phyloP scores from a whole-genome alignment of 352 stramenopile species.

The Saprolegnia parasitica region DNA sequence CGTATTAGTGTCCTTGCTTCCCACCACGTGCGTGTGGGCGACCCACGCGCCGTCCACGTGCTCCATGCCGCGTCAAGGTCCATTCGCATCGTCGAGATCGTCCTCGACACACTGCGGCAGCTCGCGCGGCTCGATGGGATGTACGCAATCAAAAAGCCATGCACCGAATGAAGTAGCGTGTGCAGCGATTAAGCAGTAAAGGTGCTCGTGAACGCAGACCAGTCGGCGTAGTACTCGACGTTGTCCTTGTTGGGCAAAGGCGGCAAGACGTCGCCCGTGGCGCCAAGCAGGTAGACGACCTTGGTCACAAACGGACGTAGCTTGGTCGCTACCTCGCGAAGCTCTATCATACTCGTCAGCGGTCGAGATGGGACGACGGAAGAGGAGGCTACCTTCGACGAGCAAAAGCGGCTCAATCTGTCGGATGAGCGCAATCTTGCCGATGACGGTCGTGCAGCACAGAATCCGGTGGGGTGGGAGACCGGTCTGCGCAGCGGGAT shows the following conservation, averaged over 20 bases:
- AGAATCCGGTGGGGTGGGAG: slow-evolving; percentile 69
- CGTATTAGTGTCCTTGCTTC: neutral
- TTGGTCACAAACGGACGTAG: slow-evolving; percentile 22
- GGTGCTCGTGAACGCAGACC: neutral
- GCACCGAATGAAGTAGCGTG: neutral
- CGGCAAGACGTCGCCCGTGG: neutral
- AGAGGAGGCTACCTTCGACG: slow-evolving; percentile 56
- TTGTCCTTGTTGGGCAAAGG: neutral
- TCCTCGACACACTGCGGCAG: slow-evolving; percentile 52
- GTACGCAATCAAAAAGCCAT: slow-evolving; percentile 26
- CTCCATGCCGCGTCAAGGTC: slow-evolving; percentile 53
- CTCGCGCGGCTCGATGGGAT: slow-evolving; percentile 52
- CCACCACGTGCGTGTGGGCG: neutral
- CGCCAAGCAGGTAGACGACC: slow-evolving; percentile 5
- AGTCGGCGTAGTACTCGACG: neutral
- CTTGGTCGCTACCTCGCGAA: slow-evolving; percentile 6
- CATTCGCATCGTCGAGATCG: slow-evolving; percentile 43
- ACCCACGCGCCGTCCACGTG: slow-evolving; percentile 30
- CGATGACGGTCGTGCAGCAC: slow-evolving; percentile 70
- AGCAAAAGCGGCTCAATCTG: slow-evolving; percentile 81
- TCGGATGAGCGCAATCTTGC: slow-evolving; percentile 81
- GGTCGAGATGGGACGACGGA: neutral
- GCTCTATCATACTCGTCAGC: neutral
- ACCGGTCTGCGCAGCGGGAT: slow-evolving; percentile 31
- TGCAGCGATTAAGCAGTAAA: slow-evolving; percentile 22